Evolutionary conservation across 257 asterid species (phyloP).

Genomic region (Thymus mandschuricus): DNA sequence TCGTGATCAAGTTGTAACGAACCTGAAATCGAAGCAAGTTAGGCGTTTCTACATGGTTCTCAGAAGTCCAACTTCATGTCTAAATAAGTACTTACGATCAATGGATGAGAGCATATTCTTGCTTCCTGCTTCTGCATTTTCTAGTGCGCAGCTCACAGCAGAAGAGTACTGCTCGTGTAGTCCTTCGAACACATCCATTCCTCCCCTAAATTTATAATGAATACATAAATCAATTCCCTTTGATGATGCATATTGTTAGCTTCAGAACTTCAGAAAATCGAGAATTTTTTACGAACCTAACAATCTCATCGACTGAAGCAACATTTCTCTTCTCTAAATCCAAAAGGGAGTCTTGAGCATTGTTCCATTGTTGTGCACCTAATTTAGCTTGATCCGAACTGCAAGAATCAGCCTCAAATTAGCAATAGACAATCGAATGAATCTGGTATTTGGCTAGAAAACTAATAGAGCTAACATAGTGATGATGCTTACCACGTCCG

Average conservation of each 20-base stretch:
- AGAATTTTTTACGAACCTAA: conserved; percentile 53
- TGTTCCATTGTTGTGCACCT: conserved; percentile 75
- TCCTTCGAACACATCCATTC: conserved; percentile 61
- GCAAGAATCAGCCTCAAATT: conserved; percentile 33
- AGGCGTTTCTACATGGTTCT: conserved; percentile 1
- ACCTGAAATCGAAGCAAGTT: conserved; percentile 45
- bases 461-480: background rate
- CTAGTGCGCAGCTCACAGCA: conserved; percentile 71
- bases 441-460: background rate
- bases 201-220: conserved; percentile 55
- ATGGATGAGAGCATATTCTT: conserved; percentile 67
- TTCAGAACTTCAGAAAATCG: background rate
- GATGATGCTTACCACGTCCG: conserved; percentile 62
- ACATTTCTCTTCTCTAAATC: conserved; percentile 62
- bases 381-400: conserved; percentile 76
- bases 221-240: background rate
- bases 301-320: conserved; percentile 64
- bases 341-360: conserved; percentile 69
- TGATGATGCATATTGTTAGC: background rate
- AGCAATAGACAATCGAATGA: conserved; percentile 3
- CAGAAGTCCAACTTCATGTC: background rate
- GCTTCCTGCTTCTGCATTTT: conserved; percentile 75
- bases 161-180: conserved; percentile 59
- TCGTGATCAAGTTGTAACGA: conserved; percentile 87
- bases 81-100: conserved; percentile 54